A percentile compares a stretch with the other conserved stretches of the same genome.
These are phyloP conservation scores for Conoideocrella luteorostrata DNA, from an alignment of 2,329 filamentous ascomycete species.

Conservation along the genomic window DNA sequence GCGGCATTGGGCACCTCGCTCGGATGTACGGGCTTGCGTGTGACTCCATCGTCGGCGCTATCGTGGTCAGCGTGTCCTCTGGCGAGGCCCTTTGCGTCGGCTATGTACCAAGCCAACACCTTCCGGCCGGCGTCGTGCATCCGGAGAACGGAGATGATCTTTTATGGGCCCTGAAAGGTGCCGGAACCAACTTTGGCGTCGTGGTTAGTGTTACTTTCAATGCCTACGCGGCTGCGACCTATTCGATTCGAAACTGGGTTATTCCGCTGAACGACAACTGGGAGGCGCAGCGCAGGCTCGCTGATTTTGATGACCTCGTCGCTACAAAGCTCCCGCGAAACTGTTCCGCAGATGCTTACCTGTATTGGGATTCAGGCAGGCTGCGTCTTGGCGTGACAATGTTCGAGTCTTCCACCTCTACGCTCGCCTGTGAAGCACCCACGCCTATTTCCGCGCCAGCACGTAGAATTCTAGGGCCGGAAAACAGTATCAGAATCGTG, in stretches of 20 bases:
- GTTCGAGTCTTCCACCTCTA: not conserved
- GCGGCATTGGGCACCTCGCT: slow-evolving; percentile 56
- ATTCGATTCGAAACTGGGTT: slow-evolving; percentile 33
- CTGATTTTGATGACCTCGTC: not conserved
- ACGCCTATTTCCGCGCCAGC: no score
- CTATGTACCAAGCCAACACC: slow-evolving; percentile 28
- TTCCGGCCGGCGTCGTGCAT: not conserved
- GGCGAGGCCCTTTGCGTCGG: slow-evolving; percentile 45
- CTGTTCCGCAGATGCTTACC: not conserved
- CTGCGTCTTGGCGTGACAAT: not conserved
- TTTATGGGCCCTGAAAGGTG: slow-evolving; percentile 53
- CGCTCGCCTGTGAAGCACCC: not conserved
- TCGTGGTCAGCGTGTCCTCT: slow-evolving; percentile 46
- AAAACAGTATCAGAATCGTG: slow-evolving; percentile 27
- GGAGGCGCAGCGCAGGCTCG: slow-evolving; percentile 5
- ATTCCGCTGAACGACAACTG: slow-evolving; percentile 23
- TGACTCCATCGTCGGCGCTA: slow-evolving; percentile 53
- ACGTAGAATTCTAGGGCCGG: slow-evolving; percentile 25
- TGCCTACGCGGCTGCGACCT: slow-evolving; percentile 34
- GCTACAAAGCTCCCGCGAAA: not conserved
- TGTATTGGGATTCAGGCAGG: not conserved
- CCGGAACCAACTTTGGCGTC: slow-evolving; percentile 54
- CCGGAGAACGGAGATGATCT: slow-evolving; percentile 44
- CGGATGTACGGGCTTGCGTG: slow-evolving; percentile 51
- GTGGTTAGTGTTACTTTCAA: slow-evolving; percentile 47